Conservation (phyloP, 2,329 filamentous ascomycete genomes). For the Colletotrichum tamarilloi region DNA sequence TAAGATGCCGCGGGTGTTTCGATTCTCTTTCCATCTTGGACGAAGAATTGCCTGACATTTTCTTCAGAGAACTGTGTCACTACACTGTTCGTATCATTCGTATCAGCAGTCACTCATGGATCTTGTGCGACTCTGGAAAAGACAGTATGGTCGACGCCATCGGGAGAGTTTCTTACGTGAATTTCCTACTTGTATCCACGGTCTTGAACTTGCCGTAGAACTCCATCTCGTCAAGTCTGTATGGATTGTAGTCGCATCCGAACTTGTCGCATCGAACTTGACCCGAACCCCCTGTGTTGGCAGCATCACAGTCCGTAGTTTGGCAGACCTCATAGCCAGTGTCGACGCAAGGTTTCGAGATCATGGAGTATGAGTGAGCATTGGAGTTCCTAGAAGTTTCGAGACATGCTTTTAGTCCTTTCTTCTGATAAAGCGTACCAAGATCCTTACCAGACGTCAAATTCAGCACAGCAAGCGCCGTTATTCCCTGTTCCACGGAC, state of each 20-base stretch:
- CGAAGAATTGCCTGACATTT: slow-evolving; percentile 69
- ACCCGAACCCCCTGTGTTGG: slow-evolving; percentile 57
- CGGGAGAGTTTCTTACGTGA: slow-evolving; percentile 50
- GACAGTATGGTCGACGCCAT: no score
- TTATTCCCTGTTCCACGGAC: slow-evolving; percentile 59
- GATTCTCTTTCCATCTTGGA: slow-evolving; percentile 68
- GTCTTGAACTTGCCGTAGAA: slow-evolving; percentile 70
- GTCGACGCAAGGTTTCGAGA: slow-evolving; percentile 15
- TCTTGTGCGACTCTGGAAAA: no score
- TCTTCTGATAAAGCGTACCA: neutral
- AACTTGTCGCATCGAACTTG: slow-evolving; percentile 70
- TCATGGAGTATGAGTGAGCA: slow-evolving; percentile 55
- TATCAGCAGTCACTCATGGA: no score
- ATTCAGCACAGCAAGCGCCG: slow-evolving; percentile 68
- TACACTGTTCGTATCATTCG: slow-evolving; percentile 49
- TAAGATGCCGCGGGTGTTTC: slow-evolving; percentile 48
- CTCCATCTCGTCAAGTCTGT: slow-evolving; percentile 67
- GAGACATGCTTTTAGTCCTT: neutral
- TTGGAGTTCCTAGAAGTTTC: slow-evolving; percentile 57
- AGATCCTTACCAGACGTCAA: slow-evolving; percentile 65
- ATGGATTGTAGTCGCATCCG: slow-evolving; percentile 74
- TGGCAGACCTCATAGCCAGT: slow-evolving; percentile 25
- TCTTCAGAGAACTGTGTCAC: slow-evolving; percentile 67
- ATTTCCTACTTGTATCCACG: slow-evolving; percentile 65
- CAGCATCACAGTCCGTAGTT: slow-evolving; percentile 41